A percentile compares a stretch with the other conserved stretches of the same genome.
These are phyloP conservation scores for Dysphania ambrosioides DNA, from an alignment of 148 eudicot genomes.

Conservation along the genomic window DNA sequence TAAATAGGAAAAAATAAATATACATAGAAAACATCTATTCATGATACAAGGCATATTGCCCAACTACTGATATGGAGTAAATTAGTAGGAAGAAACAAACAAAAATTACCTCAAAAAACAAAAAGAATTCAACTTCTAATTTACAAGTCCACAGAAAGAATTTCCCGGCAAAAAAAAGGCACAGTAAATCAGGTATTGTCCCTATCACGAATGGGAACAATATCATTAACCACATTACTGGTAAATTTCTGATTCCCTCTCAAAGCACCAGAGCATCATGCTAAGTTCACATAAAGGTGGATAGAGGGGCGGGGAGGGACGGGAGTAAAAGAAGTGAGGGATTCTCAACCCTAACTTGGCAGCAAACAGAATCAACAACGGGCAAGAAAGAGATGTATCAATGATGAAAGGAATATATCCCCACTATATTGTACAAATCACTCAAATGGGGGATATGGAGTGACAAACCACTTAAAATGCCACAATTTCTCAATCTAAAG, in stretches of 20 bases:
- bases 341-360: neutral
- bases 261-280: neutral
- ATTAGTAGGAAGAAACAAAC: neutral
- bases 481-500: constrained; percentile 5
- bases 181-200: neutral
- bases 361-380: neutral
- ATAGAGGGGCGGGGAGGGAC: neutral
- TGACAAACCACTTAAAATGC: neutral
- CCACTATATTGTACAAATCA: neutral
- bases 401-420: neutral
- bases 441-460: neutral
- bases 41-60: neutral
- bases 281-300: neutral
- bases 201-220: neutral
- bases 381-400: neutral
- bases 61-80: neutral
- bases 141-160: neutral
- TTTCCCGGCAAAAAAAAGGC: neutral
- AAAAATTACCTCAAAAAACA: neutral
- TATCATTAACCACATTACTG: neutral
- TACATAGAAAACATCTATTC: neutral
- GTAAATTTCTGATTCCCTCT: neutral
- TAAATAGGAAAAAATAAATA: neutral
- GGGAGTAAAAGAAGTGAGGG: neutral
- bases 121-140: neutral